These are phyloP conservation scores for Neurospora terricola DNA, from an alignment of 495 filamentous ascomycete genomes.

Conservation along the genomic window DNA sequence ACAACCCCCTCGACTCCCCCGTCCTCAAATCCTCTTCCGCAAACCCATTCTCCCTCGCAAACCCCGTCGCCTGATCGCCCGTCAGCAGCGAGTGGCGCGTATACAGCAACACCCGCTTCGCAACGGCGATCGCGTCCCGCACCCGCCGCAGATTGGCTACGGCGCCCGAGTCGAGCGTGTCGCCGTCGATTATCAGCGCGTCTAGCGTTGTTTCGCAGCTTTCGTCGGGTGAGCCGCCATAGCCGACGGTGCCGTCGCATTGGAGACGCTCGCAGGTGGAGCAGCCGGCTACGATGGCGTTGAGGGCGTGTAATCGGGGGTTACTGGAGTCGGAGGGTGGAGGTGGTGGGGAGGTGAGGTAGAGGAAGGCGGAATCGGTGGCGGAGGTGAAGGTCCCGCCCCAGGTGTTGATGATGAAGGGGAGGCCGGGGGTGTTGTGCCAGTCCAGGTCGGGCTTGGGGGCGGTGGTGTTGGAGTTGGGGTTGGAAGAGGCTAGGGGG, in stretches of 20 bases:
- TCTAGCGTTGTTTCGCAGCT: constrained; percentile 40
- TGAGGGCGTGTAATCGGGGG: constrained; percentile 15
- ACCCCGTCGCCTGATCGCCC: constrained; percentile 35
- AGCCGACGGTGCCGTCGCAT: constrained; percentile 38
- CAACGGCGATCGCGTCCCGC: constrained; percentile 32
- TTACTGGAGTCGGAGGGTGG: constrained; percentile 13
- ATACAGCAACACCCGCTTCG: constrained; percentile 33
- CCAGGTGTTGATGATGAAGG: constrained; percentile 39
- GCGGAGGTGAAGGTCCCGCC: constrained; percentile 35
- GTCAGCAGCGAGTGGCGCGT: constrained; percentile 37
- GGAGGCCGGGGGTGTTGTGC: constrained; percentile 20
- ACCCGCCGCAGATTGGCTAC: constrained; percentile 36
- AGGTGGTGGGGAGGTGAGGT: constrained; percentile 13
- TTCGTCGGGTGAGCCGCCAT: constrained; percentile 38
- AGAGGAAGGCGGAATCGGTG: constrained; percentile 36
- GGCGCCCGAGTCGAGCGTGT: constrained; percentile 33
- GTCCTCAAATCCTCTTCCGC: constrained; percentile 28
- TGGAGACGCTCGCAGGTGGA: constrained; percentile 34
- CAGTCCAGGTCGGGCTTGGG: not conserved
- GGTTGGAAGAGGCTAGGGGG: not conserved
- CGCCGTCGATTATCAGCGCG: constrained; percentile 38
- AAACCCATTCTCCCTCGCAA: constrained; percentile 36
- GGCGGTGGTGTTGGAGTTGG: not conserved
- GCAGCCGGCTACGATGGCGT: constrained; percentile 35
- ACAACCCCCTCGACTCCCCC: constrained; percentile 20